phyloP scores from a whole-genome alignment of 305 asterid species.

The Solanum hybrid region DNA sequence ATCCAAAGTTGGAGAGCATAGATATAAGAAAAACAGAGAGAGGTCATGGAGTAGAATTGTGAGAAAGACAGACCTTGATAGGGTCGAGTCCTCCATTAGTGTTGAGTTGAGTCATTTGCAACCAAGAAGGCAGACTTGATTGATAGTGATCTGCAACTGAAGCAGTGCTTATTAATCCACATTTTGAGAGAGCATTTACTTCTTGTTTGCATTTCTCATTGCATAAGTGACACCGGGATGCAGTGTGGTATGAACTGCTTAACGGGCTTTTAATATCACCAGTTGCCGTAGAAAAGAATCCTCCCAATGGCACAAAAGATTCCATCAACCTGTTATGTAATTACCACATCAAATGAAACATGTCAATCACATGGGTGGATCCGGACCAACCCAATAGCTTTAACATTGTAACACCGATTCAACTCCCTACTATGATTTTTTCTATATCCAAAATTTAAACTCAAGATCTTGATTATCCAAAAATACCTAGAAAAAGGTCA shows the following conservation, averaged over 20 bases:
- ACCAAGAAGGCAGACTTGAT: constrained; percentile 44
- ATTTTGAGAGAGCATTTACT: constrained; percentile 35
- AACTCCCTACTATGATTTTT: neutral
- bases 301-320: constrained; percentile 94
- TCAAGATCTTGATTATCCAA: neutral
- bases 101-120: constrained; percentile 30
- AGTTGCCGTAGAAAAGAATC: constrained; percentile 70
- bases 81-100: constrained; percentile 15
- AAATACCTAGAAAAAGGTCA: neutral
- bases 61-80: constrained; percentile 42
- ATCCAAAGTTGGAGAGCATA: neutral
- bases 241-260: constrained; percentile 27
- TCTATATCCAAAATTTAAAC: neutral
- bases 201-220: constrained; percentile 64
- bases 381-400: too few relatives aligned
- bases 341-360: neutral
- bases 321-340: constrained; percentile 75
- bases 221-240: constrained; percentile 47
- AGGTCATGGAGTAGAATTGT: neutral
- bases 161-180: constrained; percentile 13
- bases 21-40: neutral
- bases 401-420: too few relatives aligned
- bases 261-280: constrained; percentile 31
- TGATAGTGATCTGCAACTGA: constrained; percentile 28
- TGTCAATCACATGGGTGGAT: neutral